Evolutionary conservation across 2,329 filamentous ascomycete species (phyloP), one percentile per base, ranked within the genome.

Genomic region (Fusarium redolens): DNA sequence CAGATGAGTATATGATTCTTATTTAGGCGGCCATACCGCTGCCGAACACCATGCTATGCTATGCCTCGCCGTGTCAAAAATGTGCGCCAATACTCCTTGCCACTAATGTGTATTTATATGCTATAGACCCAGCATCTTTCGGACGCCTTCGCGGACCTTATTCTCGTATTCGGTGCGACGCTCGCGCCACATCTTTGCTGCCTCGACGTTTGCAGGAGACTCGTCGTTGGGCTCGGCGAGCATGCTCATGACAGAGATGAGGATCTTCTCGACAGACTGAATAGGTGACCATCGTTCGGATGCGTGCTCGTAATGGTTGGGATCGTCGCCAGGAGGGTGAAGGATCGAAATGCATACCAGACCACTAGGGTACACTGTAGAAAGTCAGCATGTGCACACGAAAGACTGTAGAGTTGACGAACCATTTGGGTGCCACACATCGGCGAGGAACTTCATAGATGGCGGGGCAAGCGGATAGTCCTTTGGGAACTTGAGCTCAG

Each of bases 341-440:
- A 98, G 91, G 85, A 98, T 98, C n/a, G 94, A 97, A 79, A 98
- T 98, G 85, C 96, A 98, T 77, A 98, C 96, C 22, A 96, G 89
- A 72, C 96, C 96, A 81, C 92, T 96, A 20, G 92, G 89, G 81
- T 98, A 98, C 58, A 98, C 95, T 97, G n/a, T 74, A 9, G 25
- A 47, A 7, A 47, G 30, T 57, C 18, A 73, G 54, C 31, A 59
- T 47, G 35, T 44, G 37, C 22, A 18, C 15, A n/a, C n/a, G 25
- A 22, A 30, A 18, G 30, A 31, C 12, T 14, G 54, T 37, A 38
- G 62, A 52, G 55, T 41, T 38, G 41, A 59, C 85, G 43, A 82
- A 97, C 95, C 94, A 82, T 99, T 99, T 0, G 96, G 96, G 85
- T 99, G 96, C 91, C 95, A 98, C 75, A 99, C 91, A 78, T 97